Base-by-base conservation (phyloP, 1,284 basidiomycete genomes). In the Moesziomyces parantarcticus region DNA sequence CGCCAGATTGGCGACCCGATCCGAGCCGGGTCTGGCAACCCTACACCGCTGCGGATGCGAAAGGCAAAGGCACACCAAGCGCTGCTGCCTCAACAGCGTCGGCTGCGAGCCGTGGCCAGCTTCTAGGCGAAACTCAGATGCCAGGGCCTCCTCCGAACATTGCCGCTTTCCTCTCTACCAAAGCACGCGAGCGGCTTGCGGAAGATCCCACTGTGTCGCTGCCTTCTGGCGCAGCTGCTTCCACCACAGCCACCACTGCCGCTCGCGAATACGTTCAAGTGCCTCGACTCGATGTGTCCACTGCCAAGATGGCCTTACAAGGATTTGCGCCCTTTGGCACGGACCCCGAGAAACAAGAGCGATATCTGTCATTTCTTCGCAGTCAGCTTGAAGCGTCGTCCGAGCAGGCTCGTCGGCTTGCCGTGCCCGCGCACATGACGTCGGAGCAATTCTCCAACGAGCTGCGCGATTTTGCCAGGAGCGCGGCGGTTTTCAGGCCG, bases 101-200 rank as follows among this genome's bases (percentile, higher is more conserved):
- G 21, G n/a, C 65, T 2, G 40, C 63, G 3, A 75, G 96, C 91
- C 89, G 96, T 50, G 95, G 93, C 26, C 85, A 87, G 3, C 86
- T 92, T 9, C 87, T 99, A 0, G 95, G 96, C 48, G 96, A 98
- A 84, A 88, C 88, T 0, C 88, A 88, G 5, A 86, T 92, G 7
- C 88, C 90, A 2, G 86, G 89, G 2, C 89, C 89, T 40, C 88
- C 90, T 1, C 89, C 89, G 0, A 96, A 93, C 0, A 89, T 99
- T 3, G 95, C 95, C 79, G 94, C 97, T 49, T 98, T 91, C 83
- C 90, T 98, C 80, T 94, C 94, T 0, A 89, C 91, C 69, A 95
- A 94, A 82, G 93, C 95, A 75, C 88, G 89, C 52, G 93, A 96
- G 63, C 90, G 94, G 3, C 87, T 98, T 3, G 89, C 92, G 63